These are phyloP conservation scores for Lepidium campestre DNA, from an alignment of 441 rosid species.

Conservation along the genomic window DNA sequence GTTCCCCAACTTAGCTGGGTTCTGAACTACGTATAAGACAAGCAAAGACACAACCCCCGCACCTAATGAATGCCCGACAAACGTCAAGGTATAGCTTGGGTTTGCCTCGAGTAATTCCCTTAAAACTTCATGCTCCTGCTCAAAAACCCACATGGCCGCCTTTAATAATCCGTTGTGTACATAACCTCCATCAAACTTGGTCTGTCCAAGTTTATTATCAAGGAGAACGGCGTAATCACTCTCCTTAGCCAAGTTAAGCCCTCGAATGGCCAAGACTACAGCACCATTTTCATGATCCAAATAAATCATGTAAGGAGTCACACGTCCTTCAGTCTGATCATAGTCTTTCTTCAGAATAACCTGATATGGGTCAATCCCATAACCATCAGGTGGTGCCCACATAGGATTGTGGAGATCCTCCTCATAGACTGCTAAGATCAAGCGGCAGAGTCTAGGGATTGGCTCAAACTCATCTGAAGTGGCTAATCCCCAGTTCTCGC, in stretches of 20 bases:
- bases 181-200: slow-evolving; percentile 81
- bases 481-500: slow-evolving; percentile 81
- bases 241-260: slow-evolving; percentile 73
- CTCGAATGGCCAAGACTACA: slow-evolving; percentile 61
- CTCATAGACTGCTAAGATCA: slow-evolving; percentile 62
- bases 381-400: slow-evolving; percentile 86
- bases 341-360: slow-evolving; percentile 52
- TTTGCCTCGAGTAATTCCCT: slow-evolving; percentile 46
- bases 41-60: slow-evolving; percentile 71
- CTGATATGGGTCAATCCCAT: slow-evolving; percentile 64
- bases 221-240: slow-evolving; percentile 79
- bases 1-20: slow-evolving; percentile 53
- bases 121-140: slow-evolving; percentile 53
- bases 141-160: slow-evolving; percentile 77
- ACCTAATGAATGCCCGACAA: slow-evolving; percentile 84
- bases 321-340: slow-evolving; percentile 54
- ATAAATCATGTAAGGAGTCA: slow-evolving; percentile 77
- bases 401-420: slow-evolving; percentile 62
- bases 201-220: slow-evolving; percentile 77
- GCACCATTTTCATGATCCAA: slow-evolving; percentile 55
- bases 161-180: slow-evolving; percentile 81
- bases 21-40: slow-evolving; percentile 51
- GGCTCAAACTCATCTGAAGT: slow-evolving; percentile 66
- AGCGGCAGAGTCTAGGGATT: slow-evolving; percentile 66
- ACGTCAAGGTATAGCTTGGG: slow-evolving; percentile 62